Evolutionary conservation across 768 basidiomycete genomes (phyloP), one percentile per base, ranked within the genome.

Genomic region (Amanita brunnescens): DNA sequence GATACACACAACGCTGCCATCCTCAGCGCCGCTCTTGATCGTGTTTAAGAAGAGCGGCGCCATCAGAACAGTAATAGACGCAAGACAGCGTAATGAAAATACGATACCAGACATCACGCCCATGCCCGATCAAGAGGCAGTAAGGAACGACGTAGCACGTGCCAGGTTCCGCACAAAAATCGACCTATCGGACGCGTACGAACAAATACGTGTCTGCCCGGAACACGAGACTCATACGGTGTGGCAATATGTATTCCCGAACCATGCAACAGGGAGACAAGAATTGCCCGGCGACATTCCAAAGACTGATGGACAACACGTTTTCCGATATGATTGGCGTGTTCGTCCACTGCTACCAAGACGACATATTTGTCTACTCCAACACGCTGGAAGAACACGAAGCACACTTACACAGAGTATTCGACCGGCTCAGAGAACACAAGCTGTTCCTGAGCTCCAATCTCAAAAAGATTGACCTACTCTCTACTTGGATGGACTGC

Each of bases 21-120:
- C 34, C 3, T 48, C 47, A 13, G 47, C 47, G 14, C 34, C 47
- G 4, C 23, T 48, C 1, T 18, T 48, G 18, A 23, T 35, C 10
- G 23, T 71, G 0, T 57, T 57, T 0, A 74, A 73, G 55, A 68
- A 68, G 29, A 57, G 65, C 39, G 64, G 60, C 0, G 51, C 44
- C 10, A 47, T 75, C 6, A 44, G 70, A 0, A 72, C 68, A 0
- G 66, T 68, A 0, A 41, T 74, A 0, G 71, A 74, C 49, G 57
- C 54, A 2, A 45, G 67, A 5, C 60, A 70, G 40, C 51, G 64
- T 0, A 76, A 75, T 51, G 62, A 68, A 1, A 75, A 77, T 52
- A 77, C 69, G 0, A 16, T 66, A 0, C 65, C 70, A 46, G 68
- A 70, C 44, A 60, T 70, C 0, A 71, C 71, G 0, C 73, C n/a